These are phyloP conservation scores for Picea mariana DNA, from an alignment of 83 land plant species.

Conservation along the genomic window DNA sequence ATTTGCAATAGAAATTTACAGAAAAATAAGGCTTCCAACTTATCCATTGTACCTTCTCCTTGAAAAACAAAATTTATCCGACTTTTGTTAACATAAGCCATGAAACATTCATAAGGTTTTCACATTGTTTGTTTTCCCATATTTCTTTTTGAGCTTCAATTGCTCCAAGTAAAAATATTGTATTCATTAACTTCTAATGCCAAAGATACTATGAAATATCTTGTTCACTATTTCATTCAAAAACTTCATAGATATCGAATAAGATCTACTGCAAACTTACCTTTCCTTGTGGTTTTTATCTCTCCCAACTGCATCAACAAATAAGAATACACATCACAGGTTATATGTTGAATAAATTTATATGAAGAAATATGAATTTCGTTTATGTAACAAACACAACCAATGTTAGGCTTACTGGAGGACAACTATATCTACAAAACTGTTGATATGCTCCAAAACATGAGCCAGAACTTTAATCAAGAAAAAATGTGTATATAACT, in stretches of 20 bases:
- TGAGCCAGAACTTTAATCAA: not conserved
- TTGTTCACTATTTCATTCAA: not conserved
- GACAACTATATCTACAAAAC: not conserved
- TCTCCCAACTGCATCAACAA: constrained; percentile 76
- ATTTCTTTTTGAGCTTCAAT: not conserved
- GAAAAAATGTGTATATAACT: not conserved
- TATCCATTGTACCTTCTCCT: not conserved
- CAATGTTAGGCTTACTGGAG: not conserved
- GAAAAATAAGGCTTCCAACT: not conserved
- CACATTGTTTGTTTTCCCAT: not conserved
- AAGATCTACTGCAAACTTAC: constrained; percentile 86
- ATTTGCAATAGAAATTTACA: not conserved
- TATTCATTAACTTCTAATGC: not conserved
- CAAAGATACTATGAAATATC: not conserved
- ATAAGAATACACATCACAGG: not conserved
- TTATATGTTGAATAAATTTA: not conserved
- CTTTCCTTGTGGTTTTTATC: constrained; percentile 77
- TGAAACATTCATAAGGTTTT: not conserved
- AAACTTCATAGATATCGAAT: constrained; percentile 52
- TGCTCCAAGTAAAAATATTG: not conserved
- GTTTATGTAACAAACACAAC: not conserved
- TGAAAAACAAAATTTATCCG: not conserved
- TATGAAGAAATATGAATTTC: not conserved
- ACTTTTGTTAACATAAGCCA: not conserved
- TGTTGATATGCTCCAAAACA: constrained; percentile 1